Percentiles rank a stretch among this genome's conserved stretches.
phyloP scores from a whole-genome alignment of 2,329 filamentous ascomycete genomes.

The Colletotrichum sp. region DNA sequence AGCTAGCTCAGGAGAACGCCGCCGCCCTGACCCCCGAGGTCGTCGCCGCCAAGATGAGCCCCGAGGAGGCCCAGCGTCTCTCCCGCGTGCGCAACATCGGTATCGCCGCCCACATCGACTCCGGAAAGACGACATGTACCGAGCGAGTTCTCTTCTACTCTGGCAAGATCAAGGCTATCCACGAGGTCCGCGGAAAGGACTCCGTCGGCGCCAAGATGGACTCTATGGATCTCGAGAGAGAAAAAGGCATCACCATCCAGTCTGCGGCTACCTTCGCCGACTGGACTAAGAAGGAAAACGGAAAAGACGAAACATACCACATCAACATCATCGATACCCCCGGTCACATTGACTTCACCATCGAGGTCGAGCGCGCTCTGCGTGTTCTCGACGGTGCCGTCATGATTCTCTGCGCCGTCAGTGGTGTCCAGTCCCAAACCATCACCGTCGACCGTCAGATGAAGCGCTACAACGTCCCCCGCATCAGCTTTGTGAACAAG shows the following conservation, averaged over 20 bases:
- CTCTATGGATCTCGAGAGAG: constrained; percentile 97
- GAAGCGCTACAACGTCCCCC: constrained; percentile 95
- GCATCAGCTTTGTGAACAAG: constrained; percentile 98
- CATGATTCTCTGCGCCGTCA: constrained; percentile 98
- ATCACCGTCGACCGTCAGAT: constrained; percentile 99
- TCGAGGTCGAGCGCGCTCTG: constrained; percentile 95
- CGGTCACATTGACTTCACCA: constrained; percentile 98
- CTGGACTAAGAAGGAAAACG: constrained; percentile 87
- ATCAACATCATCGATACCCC: constrained; percentile 99
- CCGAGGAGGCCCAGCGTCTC: constrained; percentile 79
- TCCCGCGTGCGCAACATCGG: constrained; percentile 93
- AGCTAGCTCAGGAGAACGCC: constrained; percentile 59
- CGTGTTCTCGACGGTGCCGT: constrained; percentile 95
- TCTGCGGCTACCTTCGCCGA: constrained; percentile 98
- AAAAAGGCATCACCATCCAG: constrained; percentile 99
- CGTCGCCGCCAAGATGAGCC: constrained; percentile 80
- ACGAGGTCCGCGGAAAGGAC: constrained; percentile 96
- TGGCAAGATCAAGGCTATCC: constrained; percentile 93
- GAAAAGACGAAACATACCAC: constrained; percentile 89
- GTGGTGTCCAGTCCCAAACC: constrained; percentile 95
- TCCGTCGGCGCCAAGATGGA: constrained; percentile 99
- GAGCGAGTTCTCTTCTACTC: constrained; percentile 99
- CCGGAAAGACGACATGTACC: constrained; percentile 95
- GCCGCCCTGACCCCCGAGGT: constrained; percentile 58
- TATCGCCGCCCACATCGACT: constrained; percentile 98